Conservation (phyloP, 225 moss, liverwort and hornwort species). For the Lunularia cruciata region DNA sequence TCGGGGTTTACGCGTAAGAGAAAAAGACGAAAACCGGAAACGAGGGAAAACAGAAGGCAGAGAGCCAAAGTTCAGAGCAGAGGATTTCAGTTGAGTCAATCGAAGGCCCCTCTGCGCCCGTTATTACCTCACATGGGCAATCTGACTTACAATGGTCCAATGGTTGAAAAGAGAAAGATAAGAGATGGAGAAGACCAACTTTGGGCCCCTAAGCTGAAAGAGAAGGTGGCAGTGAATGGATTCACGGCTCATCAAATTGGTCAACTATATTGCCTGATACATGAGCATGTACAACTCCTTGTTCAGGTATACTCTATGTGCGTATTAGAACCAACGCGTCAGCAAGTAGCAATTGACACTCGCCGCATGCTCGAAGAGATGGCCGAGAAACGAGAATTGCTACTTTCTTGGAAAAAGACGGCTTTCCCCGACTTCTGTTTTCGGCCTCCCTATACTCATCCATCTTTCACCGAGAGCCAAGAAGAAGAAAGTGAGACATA, state of each 20-base stretch:
- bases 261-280: constrained; percentile 83
- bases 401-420: constrained; percentile 80
- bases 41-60: constrained; percentile 73
- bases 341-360: constrained; percentile 62
- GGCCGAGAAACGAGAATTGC: constrained; percentile 63
- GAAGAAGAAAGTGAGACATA: constrained; percentile 2
- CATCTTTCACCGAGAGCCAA: constrained; percentile 54
- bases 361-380: constrained; percentile 73
- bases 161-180: constrained; percentile 45
- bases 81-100: constrained; percentile 38
- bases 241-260: constrained; percentile 97
- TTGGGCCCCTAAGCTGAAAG: constrained; percentile 43
- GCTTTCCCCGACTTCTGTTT: constrained; percentile 97
- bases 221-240: constrained; percentile 53
- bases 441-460: constrained; percentile 73
- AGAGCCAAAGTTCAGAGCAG: constrained; percentile 58
- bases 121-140: constrained; percentile 58
- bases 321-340: constrained; percentile 66
- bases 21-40: constrained; percentile 65
- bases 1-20: constrained; percentile 55
- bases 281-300: constrained; percentile 98
- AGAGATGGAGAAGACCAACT: constrained; percentile 35
- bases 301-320: constrained; percentile 74
- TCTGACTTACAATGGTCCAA: constrained; percentile 25
- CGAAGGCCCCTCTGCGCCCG: constrained; percentile 63